Conservation (phyloP, 768 basidiomycete genomes). For the Hypsizygus marmoreus region DNA sequence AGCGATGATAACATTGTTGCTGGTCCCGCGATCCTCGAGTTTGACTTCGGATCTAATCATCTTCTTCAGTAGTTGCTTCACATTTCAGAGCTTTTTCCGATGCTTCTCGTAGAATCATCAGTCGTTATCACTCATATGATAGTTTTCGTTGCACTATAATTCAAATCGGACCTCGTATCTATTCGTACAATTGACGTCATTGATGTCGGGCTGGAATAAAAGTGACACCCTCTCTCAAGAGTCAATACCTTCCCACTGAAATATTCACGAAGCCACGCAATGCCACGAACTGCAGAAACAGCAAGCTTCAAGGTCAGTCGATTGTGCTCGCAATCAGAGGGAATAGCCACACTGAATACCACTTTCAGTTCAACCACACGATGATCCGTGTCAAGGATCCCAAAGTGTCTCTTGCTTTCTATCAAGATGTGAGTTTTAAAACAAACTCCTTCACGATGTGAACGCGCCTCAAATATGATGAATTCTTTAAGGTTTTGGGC, state of each 20-base stretch:
- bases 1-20: conserved; percentile 45
- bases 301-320: conserved; percentile 60
- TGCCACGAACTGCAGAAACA: conserved; percentile 68
- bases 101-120: no score
- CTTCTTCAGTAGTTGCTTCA: conserved; percentile 3
- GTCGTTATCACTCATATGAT: no score
- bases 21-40: conserved; percentile 41
- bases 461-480: background rate
- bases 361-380: conserved; percentile 86
- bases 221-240: no score
- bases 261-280: conserved; percentile 32
- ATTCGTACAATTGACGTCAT: no score
- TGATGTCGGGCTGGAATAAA: no score
- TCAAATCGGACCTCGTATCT: no score
- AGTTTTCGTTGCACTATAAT: no score
- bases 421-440: conserved; percentile 57
- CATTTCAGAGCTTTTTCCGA: background rate
- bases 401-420: conserved; percentile 78
- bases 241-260: no score
- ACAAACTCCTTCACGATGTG: background rate
- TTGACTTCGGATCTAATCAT: conserved; percentile 14
- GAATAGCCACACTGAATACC: no score
- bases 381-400: conserved; percentile 92
- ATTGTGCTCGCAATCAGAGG: no score
- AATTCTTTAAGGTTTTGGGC: conserved; percentile 51